Evolutionary conservation across 192 early-diverging fungal genomes (phyloP), one percentile per base, ranked within the genome.

Genomic region (Chytriomyces sp.): DNA sequence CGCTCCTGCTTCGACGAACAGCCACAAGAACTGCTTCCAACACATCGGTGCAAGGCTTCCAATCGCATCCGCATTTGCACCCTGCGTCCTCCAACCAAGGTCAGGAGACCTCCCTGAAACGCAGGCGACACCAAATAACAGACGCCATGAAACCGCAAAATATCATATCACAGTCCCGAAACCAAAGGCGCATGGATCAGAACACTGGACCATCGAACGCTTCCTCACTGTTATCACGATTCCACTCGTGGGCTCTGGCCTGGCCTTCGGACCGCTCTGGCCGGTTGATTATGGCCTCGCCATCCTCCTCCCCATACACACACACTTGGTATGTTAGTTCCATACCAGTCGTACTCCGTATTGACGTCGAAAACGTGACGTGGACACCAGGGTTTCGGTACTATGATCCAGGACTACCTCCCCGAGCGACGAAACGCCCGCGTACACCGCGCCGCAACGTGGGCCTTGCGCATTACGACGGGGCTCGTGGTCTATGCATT

Each of bases 121-220:
- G 44, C 44, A 49, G 44, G 14, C 44, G 44, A 49, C 14, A 14
- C 14, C 44, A 49, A 49, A 49, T n/a, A n/a, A n/a, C n/a, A n/a
- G n/a, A n/a, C n/a, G n/a, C n/a, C n/a, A n/a, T n/a, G n/a, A n/a
- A n/a, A n/a, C n/a, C n/a, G n/a, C n/a, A n/a, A n/a, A n/a, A n/a
- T n/a, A n/a, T n/a, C n/a, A n/a, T n/a, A n/a, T n/a, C n/a, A n/a
- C n/a, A n/a, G n/a, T n/a, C n/a, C n/a, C n/a, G n/a, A 85, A 82
- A 39, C 78, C 78, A 4, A 67, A 72, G 30, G 78, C 89, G 49
- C 86, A 93, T 72, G 97, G 97, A 28, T 93, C 93, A 55, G 91
- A 94, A 77, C 97, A 98, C 85, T 99, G 97, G 97, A 88, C 90
- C 83, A 85, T 91, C 76, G 97, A 99, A 77, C 95, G 97, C 52